Percentiles rank a stretch among this genome's conserved stretches.
These are phyloP conservation scores for Cardamine resedifolia DNA, from an alignment of 345 rosid species.

Conservation along the genomic window DNA sequence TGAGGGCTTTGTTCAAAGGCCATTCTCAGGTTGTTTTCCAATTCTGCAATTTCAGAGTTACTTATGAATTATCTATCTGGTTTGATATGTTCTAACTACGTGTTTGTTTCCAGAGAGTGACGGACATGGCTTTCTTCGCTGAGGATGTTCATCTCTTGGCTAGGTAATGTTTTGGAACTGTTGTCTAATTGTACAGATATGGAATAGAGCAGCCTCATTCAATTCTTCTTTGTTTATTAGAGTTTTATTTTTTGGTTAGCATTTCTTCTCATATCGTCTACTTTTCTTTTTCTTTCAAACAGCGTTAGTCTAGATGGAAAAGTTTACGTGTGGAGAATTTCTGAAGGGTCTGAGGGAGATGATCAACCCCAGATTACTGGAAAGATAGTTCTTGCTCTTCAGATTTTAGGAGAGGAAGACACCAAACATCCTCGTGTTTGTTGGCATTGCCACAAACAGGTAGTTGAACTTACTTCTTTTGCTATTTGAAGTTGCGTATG, in stretches of 20 bases:
- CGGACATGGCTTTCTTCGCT: slow-evolving; percentile 93
- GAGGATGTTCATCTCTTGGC: slow-evolving; percentile 94
- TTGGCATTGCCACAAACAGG: slow-evolving; percentile 96
- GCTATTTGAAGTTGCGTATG: background rate
- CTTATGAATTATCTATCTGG: slow-evolving; percentile 1
- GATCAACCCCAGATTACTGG: slow-evolving; percentile 72
- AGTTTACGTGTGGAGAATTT: slow-evolving; percentile 70
- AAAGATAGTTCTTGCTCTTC: slow-evolving; percentile 58
- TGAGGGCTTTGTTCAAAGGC: slow-evolving; percentile 76
- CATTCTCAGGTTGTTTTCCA: slow-evolving; percentile 63
- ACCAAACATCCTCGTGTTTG: slow-evolving; percentile 73
- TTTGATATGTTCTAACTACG: slow-evolving; percentile 18
- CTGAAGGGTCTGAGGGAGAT: slow-evolving; percentile 78
- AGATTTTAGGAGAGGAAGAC: slow-evolving; percentile 56
- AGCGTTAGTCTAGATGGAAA: slow-evolving; percentile 82
- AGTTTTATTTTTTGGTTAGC: background rate
- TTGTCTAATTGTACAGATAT: background rate
- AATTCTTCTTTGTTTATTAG: background rate
- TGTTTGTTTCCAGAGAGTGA: slow-evolving; percentile 56
- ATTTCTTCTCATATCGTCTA: slow-evolving; percentile 1
- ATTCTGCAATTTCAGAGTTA: background rate
- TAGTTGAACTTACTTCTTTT: slow-evolving; percentile 50
- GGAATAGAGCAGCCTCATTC: background rate
- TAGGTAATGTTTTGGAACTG: slow-evolving; percentile 48
- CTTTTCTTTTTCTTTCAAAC: slow-evolving; percentile 32